Percentiles rank a stretch among this genome's conserved stretches.
Conservation (phyloP, 306 rosid genomes). For the Lablab purpureus region DNA sequence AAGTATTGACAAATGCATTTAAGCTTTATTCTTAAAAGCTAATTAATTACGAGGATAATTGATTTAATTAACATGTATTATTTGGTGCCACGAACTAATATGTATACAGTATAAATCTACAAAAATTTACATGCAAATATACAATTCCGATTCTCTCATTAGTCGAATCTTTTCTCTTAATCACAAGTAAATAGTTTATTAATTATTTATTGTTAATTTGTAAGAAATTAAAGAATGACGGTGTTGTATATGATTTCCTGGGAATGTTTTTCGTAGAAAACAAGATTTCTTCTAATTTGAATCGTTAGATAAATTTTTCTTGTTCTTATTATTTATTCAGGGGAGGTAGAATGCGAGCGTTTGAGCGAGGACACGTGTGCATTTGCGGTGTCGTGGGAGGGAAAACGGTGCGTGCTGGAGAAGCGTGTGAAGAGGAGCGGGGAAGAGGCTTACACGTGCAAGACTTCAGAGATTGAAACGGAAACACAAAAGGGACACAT, state of each 20-base stretch:
- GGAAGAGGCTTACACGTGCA: constrained; percentile 69
- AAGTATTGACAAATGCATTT: background rate
- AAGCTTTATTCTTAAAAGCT: background rate
- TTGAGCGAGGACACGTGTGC: constrained; percentile 66
- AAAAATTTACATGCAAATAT: no score
- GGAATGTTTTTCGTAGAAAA: background rate
- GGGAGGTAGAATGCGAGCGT: constrained; percentile 61
- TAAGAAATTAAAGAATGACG: background rate
- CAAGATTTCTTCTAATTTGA: no score
- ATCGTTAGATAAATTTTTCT: background rate
- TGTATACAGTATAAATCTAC: no score
- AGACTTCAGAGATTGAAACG: constrained; percentile 66
- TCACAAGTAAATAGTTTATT: no score
- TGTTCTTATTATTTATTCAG: constrained; percentile 21
- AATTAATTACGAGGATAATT: background rate
- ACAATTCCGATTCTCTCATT: no score
- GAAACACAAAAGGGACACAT: constrained; percentile 60
- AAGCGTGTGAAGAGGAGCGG: constrained; percentile 67
- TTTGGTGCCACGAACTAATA: no score
- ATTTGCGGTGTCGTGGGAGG: constrained; percentile 67
- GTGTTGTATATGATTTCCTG: background rate
- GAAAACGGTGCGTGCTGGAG: constrained; percentile 81
- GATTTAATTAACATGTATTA: background rate
- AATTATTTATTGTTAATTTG: no score
- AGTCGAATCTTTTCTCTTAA: no score